Conservation (phyloP, 495 filamentous ascomycete species). For the Neurospora cerealis region DNA sequence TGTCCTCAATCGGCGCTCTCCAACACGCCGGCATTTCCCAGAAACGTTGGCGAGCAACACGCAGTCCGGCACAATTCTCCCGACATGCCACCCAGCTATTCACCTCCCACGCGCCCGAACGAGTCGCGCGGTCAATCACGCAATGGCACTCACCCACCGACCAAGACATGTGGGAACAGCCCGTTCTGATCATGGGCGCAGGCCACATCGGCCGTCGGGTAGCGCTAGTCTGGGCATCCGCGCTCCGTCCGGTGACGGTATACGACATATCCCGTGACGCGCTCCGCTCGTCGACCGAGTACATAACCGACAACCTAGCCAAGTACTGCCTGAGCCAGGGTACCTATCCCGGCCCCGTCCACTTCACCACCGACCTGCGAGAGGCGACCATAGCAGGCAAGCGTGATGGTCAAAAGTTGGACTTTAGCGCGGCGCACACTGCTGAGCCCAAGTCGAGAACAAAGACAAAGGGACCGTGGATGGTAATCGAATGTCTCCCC, state of each 20-base stretch:
- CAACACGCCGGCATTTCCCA: neutral
- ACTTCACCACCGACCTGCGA: constrained; percentile 17
- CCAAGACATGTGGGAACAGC: constrained; percentile 19
- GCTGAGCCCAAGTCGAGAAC: constrained; percentile 20
- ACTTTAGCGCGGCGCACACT: constrained; percentile 3
- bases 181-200: constrained; percentile 28
- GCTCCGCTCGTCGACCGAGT: constrained; percentile 17
- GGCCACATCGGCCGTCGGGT: constrained; percentile 28
- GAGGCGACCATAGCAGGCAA: constrained; percentile 16
- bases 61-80: neutral
- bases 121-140: neutral
- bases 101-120: neutral
- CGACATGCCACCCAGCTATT: neutral
- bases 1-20: neutral
- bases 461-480: constrained; percentile 23
- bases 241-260: constrained; percentile 23
- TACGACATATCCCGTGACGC: constrained; percentile 25
- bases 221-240: constrained; percentile 28
- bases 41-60: neutral
- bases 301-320: constrained; percentile 27
- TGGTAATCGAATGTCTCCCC: constrained; percentile 50
- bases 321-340: constrained; percentile 17
- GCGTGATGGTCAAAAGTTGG: constrained; percentile 3
- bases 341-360: constrained; percentile 25
- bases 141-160: constrained; percentile 19